A percentile compares a stretch with the other conserved stretches of the same genome.
phyloP scores from a whole-genome alignment of 1,139 yeast genomes.

The Sugiyamaella castrensis region DNA sequence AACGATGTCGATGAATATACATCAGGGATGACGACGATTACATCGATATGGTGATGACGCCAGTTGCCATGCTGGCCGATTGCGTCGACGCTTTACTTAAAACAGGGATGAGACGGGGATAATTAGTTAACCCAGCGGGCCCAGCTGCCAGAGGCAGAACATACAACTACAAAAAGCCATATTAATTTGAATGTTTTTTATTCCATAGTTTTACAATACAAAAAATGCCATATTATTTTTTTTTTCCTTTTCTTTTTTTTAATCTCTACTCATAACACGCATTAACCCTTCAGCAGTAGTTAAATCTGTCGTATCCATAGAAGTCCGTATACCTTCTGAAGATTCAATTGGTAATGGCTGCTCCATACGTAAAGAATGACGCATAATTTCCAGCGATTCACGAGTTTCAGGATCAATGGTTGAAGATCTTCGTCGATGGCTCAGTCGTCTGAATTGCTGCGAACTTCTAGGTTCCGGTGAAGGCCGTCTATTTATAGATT shows the following conservation, averaged over 20 bases:
- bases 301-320: conserved; percentile 31
- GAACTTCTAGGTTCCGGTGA: not conserved
- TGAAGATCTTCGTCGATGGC: conserved; percentile 9
- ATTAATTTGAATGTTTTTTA: no score
- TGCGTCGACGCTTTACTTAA: no score
- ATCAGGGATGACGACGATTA: no score
- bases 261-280: conserved; percentile 23
- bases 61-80: no score
- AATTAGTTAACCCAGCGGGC: no score
- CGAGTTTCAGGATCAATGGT: conserved; percentile 15
- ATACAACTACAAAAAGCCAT: no score
- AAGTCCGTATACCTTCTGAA: conserved; percentile 29
- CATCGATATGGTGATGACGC: no score
- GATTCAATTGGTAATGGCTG: conserved; percentile 29
- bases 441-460: not conserved
- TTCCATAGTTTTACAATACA: no score
- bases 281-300: conserved; percentile 33
- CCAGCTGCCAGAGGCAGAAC: no score
- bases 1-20: not conserved
- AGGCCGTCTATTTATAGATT: not conserved
- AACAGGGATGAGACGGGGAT: no score
- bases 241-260: not conserved
- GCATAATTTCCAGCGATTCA: conserved; percentile 22
- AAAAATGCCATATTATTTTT: no score
- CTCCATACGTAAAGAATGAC: conserved; percentile 29